Base-by-base conservation (phyloP, 768 basidiomycete species). In the Tulasnella calospora region DNA sequence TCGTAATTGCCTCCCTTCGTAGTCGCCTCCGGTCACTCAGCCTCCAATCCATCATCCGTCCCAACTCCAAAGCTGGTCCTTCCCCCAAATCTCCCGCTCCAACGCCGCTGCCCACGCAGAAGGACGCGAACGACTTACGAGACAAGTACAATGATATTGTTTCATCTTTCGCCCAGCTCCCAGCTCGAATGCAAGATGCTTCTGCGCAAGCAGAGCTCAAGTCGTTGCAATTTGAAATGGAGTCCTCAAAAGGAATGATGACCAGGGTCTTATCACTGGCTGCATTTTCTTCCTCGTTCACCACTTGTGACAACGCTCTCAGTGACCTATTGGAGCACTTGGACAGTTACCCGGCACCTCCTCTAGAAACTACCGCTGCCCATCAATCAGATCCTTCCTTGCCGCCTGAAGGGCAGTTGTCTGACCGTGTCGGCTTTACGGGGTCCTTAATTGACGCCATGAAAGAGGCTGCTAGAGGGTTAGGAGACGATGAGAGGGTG, bases 251-350 rank as follows among this genome's bases (percentile, higher is more conserved):
- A 67, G 84, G 85, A 3, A 82, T 90, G 70, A 83, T 93, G 82
- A 84, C 86, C 41, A 87, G 86, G 67, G 83, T 94, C 35, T 84
- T 88, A 74, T 84, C 84, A 47, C 84, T 96, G n/a, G 88, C 87
- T 13, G 84, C 86, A n/a, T 84, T 95, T 71, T 84, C 86, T 7
- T 84, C 86, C 30, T 82, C 85, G 46, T 83, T 92, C 12, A 86
- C 86, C 36, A 82, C 83, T 27, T 94, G 93, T 81, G 94, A 96
- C 82, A 85, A 86, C n/a, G 89, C 90, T 30, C 86, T 95, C 67
- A 96, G 94, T 81, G 93, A 95, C 83, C 86, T 96, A 6, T 85
- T 96, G 70, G 93, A 95, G 81, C 93, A 95, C 81, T 87, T 95
- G 76, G 94, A 96, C 83, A 94, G 92, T 81, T 95, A 90, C 82